Conservation (phyloP, 352 stramenopile genomes). For the Phytophthora podocarpi region DNA sequence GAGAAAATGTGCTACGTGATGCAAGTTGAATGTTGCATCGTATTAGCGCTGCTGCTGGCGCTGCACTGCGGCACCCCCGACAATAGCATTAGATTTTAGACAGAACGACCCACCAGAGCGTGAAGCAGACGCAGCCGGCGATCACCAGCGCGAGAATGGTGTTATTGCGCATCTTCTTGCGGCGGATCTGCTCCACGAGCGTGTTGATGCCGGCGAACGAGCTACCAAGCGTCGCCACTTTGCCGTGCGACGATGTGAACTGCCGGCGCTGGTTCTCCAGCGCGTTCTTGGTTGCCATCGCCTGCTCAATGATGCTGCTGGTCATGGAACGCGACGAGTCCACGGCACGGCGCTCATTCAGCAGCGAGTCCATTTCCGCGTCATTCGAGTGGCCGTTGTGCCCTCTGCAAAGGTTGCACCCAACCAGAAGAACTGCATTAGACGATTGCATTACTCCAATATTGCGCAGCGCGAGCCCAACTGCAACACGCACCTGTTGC, state of each 20-base stretch:
- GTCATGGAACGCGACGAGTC: constrained; percentile 84
- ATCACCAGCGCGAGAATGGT: constrained; percentile 96
- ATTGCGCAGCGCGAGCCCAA: background rate
- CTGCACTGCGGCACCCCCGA: background rate
- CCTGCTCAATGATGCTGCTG: constrained; percentile 89
- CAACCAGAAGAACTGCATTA: background rate
- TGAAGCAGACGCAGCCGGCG: constrained; percentile 96
- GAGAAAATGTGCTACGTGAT: constrained; percentile 17
- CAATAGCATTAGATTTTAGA: constrained; percentile 59
- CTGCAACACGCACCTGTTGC: constrained; percentile 55
- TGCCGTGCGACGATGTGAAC: constrained; percentile 86
- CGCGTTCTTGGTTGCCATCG: constrained; percentile 84
- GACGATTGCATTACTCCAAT: background rate
- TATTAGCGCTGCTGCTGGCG: background rate
- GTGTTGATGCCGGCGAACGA: constrained; percentile 96
- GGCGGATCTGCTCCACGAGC: constrained; percentile 96
- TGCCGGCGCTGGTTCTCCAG: constrained; percentile 90
- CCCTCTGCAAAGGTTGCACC: constrained; percentile 31
- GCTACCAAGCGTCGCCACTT: constrained; percentile 84
- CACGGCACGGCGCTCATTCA: constrained; percentile 81
- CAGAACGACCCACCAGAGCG: constrained; percentile 93
- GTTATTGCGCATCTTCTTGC: constrained; percentile 97
- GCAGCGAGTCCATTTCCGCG: constrained; percentile 74
- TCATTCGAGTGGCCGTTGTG: constrained; percentile 60
- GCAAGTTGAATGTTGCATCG: background rate